Percentiles rank a stretch among this genome's conserved stretches.
phyloP scores from a whole-genome alignment of 768 basidiomycete species.

The Hericium coralloides region DNA sequence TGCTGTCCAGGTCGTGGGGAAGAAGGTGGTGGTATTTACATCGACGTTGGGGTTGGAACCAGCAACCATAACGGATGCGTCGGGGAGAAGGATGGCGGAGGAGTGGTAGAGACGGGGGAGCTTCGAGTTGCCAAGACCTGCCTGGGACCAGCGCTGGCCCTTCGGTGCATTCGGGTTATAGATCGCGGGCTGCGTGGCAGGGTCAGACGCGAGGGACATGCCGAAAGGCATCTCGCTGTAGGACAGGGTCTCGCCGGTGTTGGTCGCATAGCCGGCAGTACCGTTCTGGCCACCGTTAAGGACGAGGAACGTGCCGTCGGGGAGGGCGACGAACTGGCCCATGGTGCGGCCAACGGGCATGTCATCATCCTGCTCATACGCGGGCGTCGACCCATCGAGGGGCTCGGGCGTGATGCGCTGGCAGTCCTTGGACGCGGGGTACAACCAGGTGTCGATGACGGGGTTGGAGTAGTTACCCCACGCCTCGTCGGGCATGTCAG shows the following conservation, averaged over 20 bases:
- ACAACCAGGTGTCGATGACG: constrained; percentile 61
- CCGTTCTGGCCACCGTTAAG: constrained; percentile 81
- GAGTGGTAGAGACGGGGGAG: constrained; percentile 91
- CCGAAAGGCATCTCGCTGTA: constrained; percentile 55
- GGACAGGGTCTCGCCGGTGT: constrained; percentile 24
- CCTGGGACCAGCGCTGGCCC: constrained; percentile 69
- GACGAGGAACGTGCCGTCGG: constrained; percentile 69
- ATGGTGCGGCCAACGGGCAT: constrained; percentile 75
- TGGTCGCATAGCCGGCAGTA: constrained; percentile 76
- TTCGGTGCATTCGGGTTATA: constrained; percentile 69
- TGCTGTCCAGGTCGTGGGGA: constrained; percentile 71
- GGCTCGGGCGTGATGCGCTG: constrained; percentile 86
- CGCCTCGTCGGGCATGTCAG: constrained; percentile 57
- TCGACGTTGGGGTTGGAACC: constrained; percentile 94
- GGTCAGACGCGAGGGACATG: constrained; percentile 71
- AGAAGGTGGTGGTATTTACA: constrained; percentile 50
- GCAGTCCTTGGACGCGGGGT: constrained; percentile 64
- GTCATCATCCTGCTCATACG: constrained; percentile 64
- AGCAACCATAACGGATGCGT: constrained; percentile 77
- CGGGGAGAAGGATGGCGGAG: constrained; percentile 80
- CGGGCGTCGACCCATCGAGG: constrained; percentile 47
- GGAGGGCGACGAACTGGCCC: constrained; percentile 85
- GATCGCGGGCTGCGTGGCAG: constrained; percentile 69
- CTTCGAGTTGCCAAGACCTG: constrained; percentile 47
- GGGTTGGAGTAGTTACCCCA: constrained; percentile 78